Evolutionary conservation across 1,284 basidiomycete genomes (phyloP).

Genomic region (Apiotrichum gamsii): DNA sequence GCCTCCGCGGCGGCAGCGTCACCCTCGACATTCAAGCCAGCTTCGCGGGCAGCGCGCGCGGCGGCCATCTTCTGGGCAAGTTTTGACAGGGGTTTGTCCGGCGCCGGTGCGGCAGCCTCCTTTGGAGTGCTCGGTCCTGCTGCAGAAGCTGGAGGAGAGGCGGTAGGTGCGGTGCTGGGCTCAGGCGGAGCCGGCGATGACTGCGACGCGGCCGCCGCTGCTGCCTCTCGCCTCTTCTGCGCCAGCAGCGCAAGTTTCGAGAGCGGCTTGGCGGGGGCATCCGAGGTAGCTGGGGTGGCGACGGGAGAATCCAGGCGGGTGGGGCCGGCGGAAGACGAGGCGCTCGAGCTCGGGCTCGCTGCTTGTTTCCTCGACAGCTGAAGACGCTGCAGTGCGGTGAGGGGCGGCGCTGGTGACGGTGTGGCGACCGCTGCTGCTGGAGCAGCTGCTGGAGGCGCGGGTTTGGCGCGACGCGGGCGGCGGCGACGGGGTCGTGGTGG

Average conservation of each 20-base stretch:
- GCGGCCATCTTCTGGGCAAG: conserved; percentile 52
- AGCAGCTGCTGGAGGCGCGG: background rate
- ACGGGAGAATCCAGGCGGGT: conserved; percentile 17
- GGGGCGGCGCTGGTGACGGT: conserved; percentile 47
- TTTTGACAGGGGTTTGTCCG: conserved; percentile 51
- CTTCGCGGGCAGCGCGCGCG: conserved; percentile 31
- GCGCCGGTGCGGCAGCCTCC: conserved; percentile 48
- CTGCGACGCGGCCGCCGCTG: background rate
- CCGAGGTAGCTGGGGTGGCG: background rate
- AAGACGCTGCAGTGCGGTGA: conserved; percentile 64
- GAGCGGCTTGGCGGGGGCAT: conserved; percentile 42
- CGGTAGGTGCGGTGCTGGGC: no score
- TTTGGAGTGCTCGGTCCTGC: conserved; percentile 49
- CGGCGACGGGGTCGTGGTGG: conserved; percentile 21
- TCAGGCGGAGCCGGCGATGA: no score
- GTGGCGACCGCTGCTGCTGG: conserved; percentile 1
- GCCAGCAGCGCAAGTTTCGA: conserved; percentile 67
- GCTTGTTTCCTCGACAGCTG: conserved; percentile 49
- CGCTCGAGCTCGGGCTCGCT: background rate
- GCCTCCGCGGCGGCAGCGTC: background rate
- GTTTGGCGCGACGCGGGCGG: background rate
- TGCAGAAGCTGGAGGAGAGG: no score
- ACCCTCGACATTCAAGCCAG: no score
- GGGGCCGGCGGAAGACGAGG: conserved; percentile 16
- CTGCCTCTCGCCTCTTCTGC: conserved; percentile 54